Evolutionary conservation across 2,329 filamentous ascomycete genomes (phyloP), one percentile per base, ranked within the genome.

Genomic region (Ilyonectria mors-panacis): DNA sequence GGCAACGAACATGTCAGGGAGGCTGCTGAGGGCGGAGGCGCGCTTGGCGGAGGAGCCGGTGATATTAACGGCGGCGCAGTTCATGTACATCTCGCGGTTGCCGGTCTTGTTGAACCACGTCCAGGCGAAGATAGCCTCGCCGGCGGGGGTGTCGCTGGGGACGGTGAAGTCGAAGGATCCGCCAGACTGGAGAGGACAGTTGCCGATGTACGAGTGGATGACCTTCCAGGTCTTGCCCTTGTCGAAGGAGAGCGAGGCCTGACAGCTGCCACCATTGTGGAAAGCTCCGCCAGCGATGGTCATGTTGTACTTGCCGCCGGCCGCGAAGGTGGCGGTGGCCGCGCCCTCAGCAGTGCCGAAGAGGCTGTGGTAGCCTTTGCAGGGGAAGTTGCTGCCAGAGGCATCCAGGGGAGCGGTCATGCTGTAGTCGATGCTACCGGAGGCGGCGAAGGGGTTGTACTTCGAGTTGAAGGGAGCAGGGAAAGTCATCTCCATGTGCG

Each of bases 21-120:
- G 88, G 48, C 79, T 78, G 64, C 83, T 81, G 78, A 93, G 89
- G 54, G 83, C 58, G 6, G 70, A 44, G 30, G 71, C 68, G 15
- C 81, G 80, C 76, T 81, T 81, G 59, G 64, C 69, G 55, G 77
- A 76, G 55, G 80, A 78, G 30, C 80, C 80, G 61, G 78, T 80
- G 77, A 94, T 90, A 68, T 87, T 89, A 73, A 95, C 87, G 58
- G 88, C 85, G 8, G 93, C 93, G 77, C 93, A 96, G 82, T 94
- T 94, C 91, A 94, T 94, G 86, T 96, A 96, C 88, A 93, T 93
- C 79, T 95, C 93, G 54, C 93, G 87, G 81, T 94, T 94, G 28
- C 93, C 93, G 45, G 92, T 81, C 70, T 89, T 84, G 84, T 94
- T 94, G 82, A 93, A 91, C 91, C 91, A 93, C 28, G 89, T 90